Percentiles rank a stretch among this genome's conserved stretches.
These are phyloP conservation scores for Plasmodium sp. DNA, from an alignment of 169 alveolate species.

Conservation along the genomic window DNA sequence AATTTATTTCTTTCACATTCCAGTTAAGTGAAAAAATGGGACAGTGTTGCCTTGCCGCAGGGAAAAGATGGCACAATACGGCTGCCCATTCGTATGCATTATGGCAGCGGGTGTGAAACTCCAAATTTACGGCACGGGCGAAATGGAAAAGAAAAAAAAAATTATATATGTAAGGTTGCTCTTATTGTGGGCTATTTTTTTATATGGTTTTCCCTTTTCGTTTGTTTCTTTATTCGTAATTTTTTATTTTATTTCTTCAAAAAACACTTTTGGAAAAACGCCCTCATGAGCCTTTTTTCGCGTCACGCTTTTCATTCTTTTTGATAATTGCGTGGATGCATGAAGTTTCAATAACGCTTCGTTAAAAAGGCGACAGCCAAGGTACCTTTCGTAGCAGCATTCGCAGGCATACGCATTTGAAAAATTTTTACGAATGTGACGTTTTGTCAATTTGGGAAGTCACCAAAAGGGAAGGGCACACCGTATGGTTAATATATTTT, in stretches of 20 bases:
- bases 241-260: not conserved
- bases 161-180: not conserved
- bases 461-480: not conserved
- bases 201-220: not conserved
- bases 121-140: not conserved
- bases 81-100: not conserved
- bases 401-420: not conserved
- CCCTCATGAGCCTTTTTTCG: not conserved
- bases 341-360: not conserved
- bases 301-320: not conserved
- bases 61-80: not conserved
- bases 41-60: not conserved
- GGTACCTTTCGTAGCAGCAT: not conserved
- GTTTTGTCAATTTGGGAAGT: not conserved
- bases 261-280: not conserved
- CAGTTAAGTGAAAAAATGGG: not conserved
- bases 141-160: not conserved
- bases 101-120: not conserved
- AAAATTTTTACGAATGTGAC: not conserved
- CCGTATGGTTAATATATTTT: not conserved
- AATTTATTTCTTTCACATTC: not conserved
- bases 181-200: not conserved
- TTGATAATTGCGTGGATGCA: not conserved
- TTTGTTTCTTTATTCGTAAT: not conserved
- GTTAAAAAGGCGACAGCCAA: not conserved